Conservation (phyloP, 2,329 filamentous ascomycete species). For the Fusarium begoniae region DNA sequence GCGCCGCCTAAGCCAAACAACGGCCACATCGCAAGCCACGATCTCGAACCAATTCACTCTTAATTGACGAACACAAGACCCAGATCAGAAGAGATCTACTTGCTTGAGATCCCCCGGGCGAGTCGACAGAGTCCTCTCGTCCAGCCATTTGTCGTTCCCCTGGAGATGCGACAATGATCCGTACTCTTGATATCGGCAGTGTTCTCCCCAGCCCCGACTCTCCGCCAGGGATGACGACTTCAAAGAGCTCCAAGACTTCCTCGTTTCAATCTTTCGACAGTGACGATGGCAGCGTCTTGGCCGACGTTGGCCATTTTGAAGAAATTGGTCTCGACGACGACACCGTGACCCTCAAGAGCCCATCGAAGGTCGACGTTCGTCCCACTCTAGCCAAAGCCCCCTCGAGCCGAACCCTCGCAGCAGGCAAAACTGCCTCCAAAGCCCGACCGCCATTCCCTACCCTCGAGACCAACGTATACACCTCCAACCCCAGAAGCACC, state of each 20-base stretch:
- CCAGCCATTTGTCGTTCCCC: slow-evolving; percentile 11
- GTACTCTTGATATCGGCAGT: slow-evolving; percentile 44
- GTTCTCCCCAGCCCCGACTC: slow-evolving; percentile 49
- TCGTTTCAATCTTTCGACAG: slow-evolving; percentile 84
- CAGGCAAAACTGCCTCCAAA: slow-evolving; percentile 42
- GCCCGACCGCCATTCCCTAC: slow-evolving; percentile 57
- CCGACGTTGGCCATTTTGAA: slow-evolving; percentile 86
- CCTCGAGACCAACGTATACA: slow-evolving; percentile 57
- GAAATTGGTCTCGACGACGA: slow-evolving; percentile 86
- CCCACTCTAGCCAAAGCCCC: slow-evolving; percentile 43
- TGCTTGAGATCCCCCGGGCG: slow-evolving; percentile 12
- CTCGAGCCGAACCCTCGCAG: slow-evolving; percentile 44
- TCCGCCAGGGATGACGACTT: slow-evolving; percentile 73
- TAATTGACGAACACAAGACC: not conserved
- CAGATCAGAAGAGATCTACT: not conserved
- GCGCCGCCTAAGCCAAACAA: slow-evolving; percentile 15
- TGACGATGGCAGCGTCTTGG: slow-evolving; percentile 74
- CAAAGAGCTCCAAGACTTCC: slow-evolving; percentile 90
- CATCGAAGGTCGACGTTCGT: slow-evolving; percentile 55
- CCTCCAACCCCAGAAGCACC: slow-evolving; percentile 61
- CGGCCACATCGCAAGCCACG: slow-evolving; percentile 17
- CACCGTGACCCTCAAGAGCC: slow-evolving; percentile 59
- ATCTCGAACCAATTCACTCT: slow-evolving; percentile 3
- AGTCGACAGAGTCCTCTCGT: slow-evolving; percentile 25
- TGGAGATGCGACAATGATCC: slow-evolving; percentile 50